A percentile compares a stretch with the other conserved stretches of the same genome.
Conservation (phyloP, 2,329 filamentous ascomycete species). For the Cladophialophora psammophila region DNA sequence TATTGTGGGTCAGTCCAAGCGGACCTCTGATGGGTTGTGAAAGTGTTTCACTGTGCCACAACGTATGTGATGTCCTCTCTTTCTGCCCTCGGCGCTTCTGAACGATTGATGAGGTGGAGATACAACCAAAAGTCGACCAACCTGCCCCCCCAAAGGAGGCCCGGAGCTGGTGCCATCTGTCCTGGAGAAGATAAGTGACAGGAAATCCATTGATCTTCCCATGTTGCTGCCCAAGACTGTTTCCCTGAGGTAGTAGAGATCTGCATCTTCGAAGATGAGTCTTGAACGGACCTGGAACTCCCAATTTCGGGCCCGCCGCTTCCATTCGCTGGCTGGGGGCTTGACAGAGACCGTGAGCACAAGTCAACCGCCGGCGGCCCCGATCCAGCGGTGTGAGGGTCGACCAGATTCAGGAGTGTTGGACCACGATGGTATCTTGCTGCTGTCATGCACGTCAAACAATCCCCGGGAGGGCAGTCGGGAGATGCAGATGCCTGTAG, state of each 20-base stretch:
- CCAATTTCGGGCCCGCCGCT: neutral
- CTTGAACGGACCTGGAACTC: neutral
- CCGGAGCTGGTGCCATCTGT: neutral
- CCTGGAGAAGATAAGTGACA: constrained; percentile 1
- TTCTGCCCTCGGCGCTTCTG: neutral
- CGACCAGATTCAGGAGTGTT: constrained; percentile 6
- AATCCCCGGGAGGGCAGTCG: constrained; percentile 20
- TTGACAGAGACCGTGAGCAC: neutral
- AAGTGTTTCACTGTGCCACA: neutral
- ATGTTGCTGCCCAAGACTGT: constrained; percentile 7
- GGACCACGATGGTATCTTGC: constrained; percentile 15
- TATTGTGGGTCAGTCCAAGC: neutral
- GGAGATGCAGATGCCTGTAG: constrained; percentile 10
- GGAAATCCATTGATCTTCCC: neutral
- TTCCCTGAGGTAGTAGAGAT: constrained; percentile 6
- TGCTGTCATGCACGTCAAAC: constrained; percentile 36
- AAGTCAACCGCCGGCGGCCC: neutral
- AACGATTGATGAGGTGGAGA: neutral
- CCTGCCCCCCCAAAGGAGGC: neutral
- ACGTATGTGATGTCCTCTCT: neutral
- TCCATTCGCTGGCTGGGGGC: neutral
- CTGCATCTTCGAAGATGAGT: constrained; percentile 5
- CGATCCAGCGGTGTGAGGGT: constrained; percentile 9
- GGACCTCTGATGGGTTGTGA: neutral
- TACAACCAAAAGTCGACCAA: neutral